These are phyloP conservation scores for Malus sylvestris DNA, from an alignment of 306 rosid genomes.

Conservation along the genomic window DNA sequence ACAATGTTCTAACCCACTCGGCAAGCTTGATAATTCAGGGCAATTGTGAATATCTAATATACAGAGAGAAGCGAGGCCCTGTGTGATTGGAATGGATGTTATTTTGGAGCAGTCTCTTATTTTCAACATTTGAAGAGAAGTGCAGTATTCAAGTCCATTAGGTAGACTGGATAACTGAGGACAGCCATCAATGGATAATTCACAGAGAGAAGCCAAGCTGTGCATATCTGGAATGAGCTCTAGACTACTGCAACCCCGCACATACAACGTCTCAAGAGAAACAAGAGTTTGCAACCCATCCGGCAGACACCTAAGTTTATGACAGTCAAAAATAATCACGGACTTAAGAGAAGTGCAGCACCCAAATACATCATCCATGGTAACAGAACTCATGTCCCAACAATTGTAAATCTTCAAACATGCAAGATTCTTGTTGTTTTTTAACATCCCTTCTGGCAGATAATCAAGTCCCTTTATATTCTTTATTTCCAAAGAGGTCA, in stretches of 20 bases:
- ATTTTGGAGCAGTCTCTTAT: too few relatives aligned
- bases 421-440: not conserved
- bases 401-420: fast-evolving
- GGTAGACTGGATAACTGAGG: not conserved
- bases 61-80: too few relatives aligned
- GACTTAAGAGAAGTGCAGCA: not conserved
- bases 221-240: not conserved
- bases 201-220: not conserved
- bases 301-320: not conserved
- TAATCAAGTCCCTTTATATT: not conserved
- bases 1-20: too few relatives aligned
- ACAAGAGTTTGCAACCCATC: not conserved
- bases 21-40: too few relatives aligned
- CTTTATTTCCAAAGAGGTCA: not conserved
- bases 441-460: not conserved
- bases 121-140: too few relatives aligned
- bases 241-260: fast-evolving
- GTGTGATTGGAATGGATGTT: too few relatives aligned
- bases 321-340: fast-evolving
- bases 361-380: not conserved
- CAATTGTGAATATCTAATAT: too few relatives aligned
- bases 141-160: too few relatives aligned
- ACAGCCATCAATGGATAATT: not conserved
- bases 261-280: not conserved
- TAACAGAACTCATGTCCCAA: not conserved